Evolutionary conservation across 495 filamentous ascomycete species (phyloP).

Genomic region (Xylona heveae): DNA sequence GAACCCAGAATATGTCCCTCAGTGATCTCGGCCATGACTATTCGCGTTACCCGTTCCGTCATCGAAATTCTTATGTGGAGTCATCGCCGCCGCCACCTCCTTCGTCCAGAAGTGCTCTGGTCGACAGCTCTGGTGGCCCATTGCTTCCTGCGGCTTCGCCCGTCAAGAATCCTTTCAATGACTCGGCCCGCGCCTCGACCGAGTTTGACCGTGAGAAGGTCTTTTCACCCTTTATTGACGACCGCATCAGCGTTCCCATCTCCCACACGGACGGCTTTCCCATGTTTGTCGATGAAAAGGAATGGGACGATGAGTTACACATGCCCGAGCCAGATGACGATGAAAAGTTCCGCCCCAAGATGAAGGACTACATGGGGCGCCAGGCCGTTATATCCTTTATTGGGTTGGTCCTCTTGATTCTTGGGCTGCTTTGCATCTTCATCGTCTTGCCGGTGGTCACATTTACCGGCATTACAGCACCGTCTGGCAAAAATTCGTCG

Average conservation of each 20-base stretch:
- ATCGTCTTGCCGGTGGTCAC: constrained; percentile 23
- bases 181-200: constrained; percentile 5
- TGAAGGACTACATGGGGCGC: constrained; percentile 18
- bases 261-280: constrained; percentile 14
- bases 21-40: constrained; percentile 24
- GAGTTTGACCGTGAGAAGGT: constrained; percentile 12
- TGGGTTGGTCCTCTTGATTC: constrained; percentile 19
- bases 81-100: no score
- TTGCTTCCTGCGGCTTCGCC: no score
- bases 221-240: constrained; percentile 17
- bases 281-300: constrained; percentile 20
- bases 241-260: constrained; percentile 17
- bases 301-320: constrained; percentile 27
- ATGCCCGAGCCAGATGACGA: constrained; percentile 25
- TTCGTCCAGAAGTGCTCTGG: no score
- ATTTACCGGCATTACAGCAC: constrained; percentile 12
- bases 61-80: no score
- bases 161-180: constrained; percentile 8
- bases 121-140: no score
- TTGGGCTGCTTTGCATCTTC: constrained; percentile 23
- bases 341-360: constrained; percentile 16
- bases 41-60: constrained; percentile 20
- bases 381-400: constrained; percentile 18
- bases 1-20: constrained; percentile 7
- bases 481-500: not conserved